These are phyloP conservation scores for Evansstolkia leycettana DNA, from an alignment of 495 filamentous ascomycete genomes.

Conservation along the genomic window DNA sequence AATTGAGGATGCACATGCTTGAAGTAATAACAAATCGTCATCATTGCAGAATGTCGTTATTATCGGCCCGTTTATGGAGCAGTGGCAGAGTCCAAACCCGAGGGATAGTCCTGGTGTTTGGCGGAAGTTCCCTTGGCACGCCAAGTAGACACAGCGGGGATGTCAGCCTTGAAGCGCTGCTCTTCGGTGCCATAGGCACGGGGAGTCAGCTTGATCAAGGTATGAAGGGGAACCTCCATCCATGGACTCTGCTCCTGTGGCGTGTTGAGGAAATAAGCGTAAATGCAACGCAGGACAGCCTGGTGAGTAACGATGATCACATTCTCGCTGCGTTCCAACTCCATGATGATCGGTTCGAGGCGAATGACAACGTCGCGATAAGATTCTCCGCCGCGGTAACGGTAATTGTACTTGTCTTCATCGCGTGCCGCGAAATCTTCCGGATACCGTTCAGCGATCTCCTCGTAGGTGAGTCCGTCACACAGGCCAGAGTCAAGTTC, in stretches of 20 bases:
- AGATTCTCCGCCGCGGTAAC: conserved; percentile 90
- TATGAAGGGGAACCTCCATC: conserved; percentile 94
- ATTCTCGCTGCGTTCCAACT: conserved; percentile 87
- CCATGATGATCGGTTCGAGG: conserved; percentile 98
- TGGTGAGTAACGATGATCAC: conserved; percentile 98
- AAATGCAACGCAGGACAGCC: conserved; percentile 91
- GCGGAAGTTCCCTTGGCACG: conserved; percentile 82
- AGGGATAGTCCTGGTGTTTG: conserved; percentile 45
- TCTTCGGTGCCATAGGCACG: conserved; percentile 88
- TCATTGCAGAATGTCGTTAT: no score
- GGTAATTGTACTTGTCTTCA: conserved; percentile 98
- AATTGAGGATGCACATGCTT: background rate
- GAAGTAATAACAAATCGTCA: no score
- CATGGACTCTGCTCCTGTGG: conserved; percentile 88
- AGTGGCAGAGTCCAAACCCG: conserved; percentile 9
- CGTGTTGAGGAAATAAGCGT: conserved; percentile 96
- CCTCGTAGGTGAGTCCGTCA: conserved; percentile 87
- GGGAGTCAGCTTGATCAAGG: conserved; percentile 89
- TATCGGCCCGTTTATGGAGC: no score
- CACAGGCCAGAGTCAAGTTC: conserved; percentile 95
- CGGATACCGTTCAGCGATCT: conserved; percentile 81
- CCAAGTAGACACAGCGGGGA: conserved; percentile 91
- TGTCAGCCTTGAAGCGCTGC: conserved; percentile 74
- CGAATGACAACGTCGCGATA: conserved; percentile 97
- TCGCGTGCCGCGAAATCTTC: conserved; percentile 91